phyloP scores from a whole-genome alignment of 352 stramenopile genomes.

The Hyaloperonospora arabidopsidis region DNA sequence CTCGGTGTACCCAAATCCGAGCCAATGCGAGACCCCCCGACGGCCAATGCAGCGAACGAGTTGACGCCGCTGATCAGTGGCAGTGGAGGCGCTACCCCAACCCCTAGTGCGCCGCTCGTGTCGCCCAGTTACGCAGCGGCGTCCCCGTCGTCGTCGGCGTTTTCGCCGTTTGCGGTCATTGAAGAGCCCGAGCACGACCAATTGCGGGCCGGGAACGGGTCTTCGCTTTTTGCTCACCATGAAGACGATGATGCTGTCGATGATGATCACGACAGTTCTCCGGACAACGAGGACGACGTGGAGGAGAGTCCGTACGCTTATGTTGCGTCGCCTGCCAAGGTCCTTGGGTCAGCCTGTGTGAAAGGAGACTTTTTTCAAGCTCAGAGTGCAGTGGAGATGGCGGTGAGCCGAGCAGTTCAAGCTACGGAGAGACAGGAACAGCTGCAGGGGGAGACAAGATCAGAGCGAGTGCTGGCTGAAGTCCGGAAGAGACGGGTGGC shows the following conservation, averaged over 20 bases:
- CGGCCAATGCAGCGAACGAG: slow-evolving; percentile 31
- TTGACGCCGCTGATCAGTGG: slow-evolving; percentile 48
- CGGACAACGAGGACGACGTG: slow-evolving; percentile 16
- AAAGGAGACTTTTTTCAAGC: slow-evolving; percentile 70
- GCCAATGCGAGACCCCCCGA: slow-evolving; percentile 17
- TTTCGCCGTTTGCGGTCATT: slow-evolving; percentile 31
- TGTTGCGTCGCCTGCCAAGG: slow-evolving; percentile 56
- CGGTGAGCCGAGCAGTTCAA: slow-evolving; percentile 28
- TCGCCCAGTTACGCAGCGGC: slow-evolving; percentile 42
- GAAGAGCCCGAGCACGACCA: slow-evolving; percentile 1
- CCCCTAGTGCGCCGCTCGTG: slow-evolving; percentile 20
- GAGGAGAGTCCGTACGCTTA: slow-evolving; percentile 36
- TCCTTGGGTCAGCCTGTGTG: slow-evolving; percentile 60
- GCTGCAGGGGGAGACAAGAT: slow-evolving; percentile 15
- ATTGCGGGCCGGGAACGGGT: too few species aligned
- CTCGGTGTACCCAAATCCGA: too few species aligned
- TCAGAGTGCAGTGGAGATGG: slow-evolving; percentile 56
- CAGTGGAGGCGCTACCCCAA: not conserved
- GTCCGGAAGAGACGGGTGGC: slow-evolving; percentile 15
- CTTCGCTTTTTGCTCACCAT: too few species aligned
- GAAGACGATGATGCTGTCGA: slow-evolving; percentile 1
- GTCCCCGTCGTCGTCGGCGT: slow-evolving; percentile 34
- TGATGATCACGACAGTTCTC: not conserved
- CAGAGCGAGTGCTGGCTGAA: slow-evolving; percentile 3
- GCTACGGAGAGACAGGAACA: slow-evolving; percentile 19